phyloP scores from a whole-genome alignment of 2,329 filamentous ascomycete species.

The Hypoxylon sp. region DNA sequence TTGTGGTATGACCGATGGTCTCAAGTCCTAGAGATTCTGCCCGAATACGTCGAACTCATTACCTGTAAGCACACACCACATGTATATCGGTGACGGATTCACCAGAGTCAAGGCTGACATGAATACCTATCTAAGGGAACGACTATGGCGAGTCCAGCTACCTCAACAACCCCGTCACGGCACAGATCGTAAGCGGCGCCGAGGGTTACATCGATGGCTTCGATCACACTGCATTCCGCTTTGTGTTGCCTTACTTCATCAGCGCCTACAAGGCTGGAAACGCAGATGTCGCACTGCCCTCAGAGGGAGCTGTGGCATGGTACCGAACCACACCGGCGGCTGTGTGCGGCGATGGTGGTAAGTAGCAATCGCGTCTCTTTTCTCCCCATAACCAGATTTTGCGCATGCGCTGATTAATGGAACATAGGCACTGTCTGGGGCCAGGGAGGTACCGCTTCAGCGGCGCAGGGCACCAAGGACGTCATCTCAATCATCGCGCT shows the following conservation, averaged over 20 bases:
- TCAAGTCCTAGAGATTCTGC: slow-evolving; percentile 58
- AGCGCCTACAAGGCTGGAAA: slow-evolving; percentile 58
- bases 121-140: slow-evolving; percentile 59
- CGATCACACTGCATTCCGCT: slow-evolving; percentile 59
- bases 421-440: slow-evolving; percentile 51
- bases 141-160: slow-evolving; percentile 69
- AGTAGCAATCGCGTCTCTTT: slow-evolving; percentile 28
- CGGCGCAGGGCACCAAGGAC: slow-evolving; percentile 51
- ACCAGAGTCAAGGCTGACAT: slow-evolving; percentile 12
- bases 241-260: slow-evolving; percentile 59
- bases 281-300: slow-evolving; percentile 40
- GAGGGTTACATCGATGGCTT: slow-evolving; percentile 57
- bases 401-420: slow-evolving; percentile 14
- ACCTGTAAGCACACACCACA: slow-evolving; percentile 52
- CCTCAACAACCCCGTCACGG: slow-evolving; percentile 55
- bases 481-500: slow-evolving; percentile 55
- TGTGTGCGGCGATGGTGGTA: slow-evolving; percentile 50
- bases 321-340: slow-evolving; percentile 42
- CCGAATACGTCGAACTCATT: slow-evolving; percentile 63
- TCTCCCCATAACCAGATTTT: not conserved
- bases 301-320: slow-evolving; percentile 43
- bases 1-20: slow-evolving; percentile 66
- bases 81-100: not conserved
- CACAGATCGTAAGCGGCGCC: slow-evolving; percentile 57
- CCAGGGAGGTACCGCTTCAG: slow-evolving; percentile 48